Evolutionary conservation across 805 yeast species (phyloP), one percentile per base, ranked within the genome.

Genomic region (Candida maesae): DNA sequence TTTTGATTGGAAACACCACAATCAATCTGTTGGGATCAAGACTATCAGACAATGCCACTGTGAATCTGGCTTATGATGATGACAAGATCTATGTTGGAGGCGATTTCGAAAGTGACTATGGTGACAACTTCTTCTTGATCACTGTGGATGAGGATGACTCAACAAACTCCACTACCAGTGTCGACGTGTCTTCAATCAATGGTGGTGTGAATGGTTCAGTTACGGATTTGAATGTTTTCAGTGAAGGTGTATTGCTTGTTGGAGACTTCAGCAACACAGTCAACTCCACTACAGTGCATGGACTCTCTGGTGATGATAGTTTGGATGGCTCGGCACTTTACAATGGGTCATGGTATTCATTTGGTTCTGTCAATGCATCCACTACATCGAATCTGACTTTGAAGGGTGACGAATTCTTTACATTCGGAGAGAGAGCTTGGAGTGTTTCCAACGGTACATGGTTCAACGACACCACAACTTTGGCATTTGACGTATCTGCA

Each of bases 81-180:
- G 52, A 65, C 2, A 47, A 63, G 1, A 46, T 78, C 12, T 61
- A 63, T 24, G 51, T 81, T 38, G 74, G 76, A 5, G 88, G 86
- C 38, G 68, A 68, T 15, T 70, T 74, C 44, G 52, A 60, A 2
- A 59, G 71, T 5, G 38, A 50, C 0, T 54, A 60, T 31, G 68
- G 73, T 28, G 64, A 64, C 16, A 66, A 70, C 44, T 58, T 77
- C 21, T 50, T 71, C 2, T 58, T 55, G 2, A 39, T 68, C 3
- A 47, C 57, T 4, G 41, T 70, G 5, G 33, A 42, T 8, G 16
- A 15, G 5, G 33, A 2, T 13, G 41, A 51, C 2, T 49, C 56
- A 30, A 46, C 55, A 7, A 45, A 35, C n/a, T 25, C 36, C 9
- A 29, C 56, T 5, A n/a, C 44, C 10, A 25, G 28, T 8, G 58